phyloP scores from a whole-genome alignment of 1,139 yeast species.

The Yamadazyma jaroonii region DNA sequence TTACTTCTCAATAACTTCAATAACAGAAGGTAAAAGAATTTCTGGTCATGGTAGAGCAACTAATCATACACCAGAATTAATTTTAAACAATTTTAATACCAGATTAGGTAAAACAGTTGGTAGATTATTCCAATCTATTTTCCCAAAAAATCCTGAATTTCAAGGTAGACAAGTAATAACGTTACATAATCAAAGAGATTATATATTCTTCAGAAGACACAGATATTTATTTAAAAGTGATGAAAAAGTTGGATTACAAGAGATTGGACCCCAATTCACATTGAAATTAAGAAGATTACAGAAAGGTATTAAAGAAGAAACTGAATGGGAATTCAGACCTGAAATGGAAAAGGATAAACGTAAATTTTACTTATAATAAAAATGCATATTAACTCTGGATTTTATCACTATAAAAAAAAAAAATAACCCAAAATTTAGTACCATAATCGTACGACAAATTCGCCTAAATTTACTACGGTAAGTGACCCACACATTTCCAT shows the following conservation, averaged over 20 bases:
- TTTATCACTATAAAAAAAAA: neutral
- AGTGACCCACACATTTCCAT: too few relatives aligned
- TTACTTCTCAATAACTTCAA: constrained; percentile 82
- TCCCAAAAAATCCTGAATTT: constrained; percentile 90
- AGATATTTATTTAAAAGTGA: constrained; percentile 87
- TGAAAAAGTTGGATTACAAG: constrained; percentile 91
- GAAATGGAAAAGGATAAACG: constrained; percentile 96
- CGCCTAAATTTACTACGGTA: too few relatives aligned
- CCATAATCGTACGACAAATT: too few relatives aligned
- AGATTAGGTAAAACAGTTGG: constrained; percentile 93
- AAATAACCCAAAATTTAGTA: too few relatives aligned
- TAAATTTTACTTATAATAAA: constrained; percentile 69
- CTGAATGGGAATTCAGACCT: constrained; percentile 95
- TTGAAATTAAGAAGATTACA: constrained; percentile 83
- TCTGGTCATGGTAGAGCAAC: constrained; percentile 90
- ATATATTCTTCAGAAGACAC: constrained; percentile 91
- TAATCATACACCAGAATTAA: constrained; percentile 85
- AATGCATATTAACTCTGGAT: neutral
- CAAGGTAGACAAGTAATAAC: constrained; percentile 96
- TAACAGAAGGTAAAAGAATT: constrained; percentile 71
- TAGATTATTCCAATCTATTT: constrained; percentile 81
- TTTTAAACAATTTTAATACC: constrained; percentile 87
- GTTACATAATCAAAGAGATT: constrained; percentile 93
- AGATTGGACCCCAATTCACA: constrained; percentile 95
- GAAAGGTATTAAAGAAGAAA: constrained; percentile 85